Percentiles rank a stretch among this genome's conserved stretches.
Conservation (phyloP, 106 monocot genomes). For the Ottelia alismoides region DNA sequence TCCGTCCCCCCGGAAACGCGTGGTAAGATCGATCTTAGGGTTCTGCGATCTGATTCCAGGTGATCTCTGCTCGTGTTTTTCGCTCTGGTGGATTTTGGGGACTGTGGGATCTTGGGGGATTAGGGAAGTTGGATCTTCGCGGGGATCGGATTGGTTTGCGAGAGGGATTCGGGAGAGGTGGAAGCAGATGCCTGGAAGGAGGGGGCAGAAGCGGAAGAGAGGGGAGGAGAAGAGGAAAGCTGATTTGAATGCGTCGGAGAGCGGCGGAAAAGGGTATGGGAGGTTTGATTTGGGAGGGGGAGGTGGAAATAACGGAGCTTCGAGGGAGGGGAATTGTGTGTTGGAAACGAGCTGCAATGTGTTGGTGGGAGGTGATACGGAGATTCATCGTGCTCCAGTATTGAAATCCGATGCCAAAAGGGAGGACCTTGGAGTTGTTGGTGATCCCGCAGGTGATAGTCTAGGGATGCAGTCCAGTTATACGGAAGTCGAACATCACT, state of each 20-base stretch:
- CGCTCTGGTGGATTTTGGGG: background rate
- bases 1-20: background rate
- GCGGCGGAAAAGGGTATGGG: background rate
- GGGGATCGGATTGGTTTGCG: background rate
- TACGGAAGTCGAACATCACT: background rate
- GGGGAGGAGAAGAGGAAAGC: background rate
- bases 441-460: too few species aligned
- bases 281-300: background rate
- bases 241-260: background rate
- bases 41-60: background rate
- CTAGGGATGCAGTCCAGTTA: too few species aligned
- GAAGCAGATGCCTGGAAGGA: background rate
- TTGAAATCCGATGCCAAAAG: background rate
- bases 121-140: background rate
- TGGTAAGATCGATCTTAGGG: background rate
- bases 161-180: slow-evolving; percentile 7
- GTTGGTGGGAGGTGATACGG: too few species aligned
- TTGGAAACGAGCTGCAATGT: slow-evolving; percentile 4
- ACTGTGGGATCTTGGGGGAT: background rate
- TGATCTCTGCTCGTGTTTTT: background rate
- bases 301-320: slow-evolving; percentile 1
- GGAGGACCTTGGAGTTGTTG: background rate
- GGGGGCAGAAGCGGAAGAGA: background rate
- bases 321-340: background rate
- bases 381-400: background rate